These are phyloP conservation scores for Phyllosticta citriasiana DNA, from an alignment of 2,329 filamentous ascomycete species.

Conservation along the genomic window DNA sequence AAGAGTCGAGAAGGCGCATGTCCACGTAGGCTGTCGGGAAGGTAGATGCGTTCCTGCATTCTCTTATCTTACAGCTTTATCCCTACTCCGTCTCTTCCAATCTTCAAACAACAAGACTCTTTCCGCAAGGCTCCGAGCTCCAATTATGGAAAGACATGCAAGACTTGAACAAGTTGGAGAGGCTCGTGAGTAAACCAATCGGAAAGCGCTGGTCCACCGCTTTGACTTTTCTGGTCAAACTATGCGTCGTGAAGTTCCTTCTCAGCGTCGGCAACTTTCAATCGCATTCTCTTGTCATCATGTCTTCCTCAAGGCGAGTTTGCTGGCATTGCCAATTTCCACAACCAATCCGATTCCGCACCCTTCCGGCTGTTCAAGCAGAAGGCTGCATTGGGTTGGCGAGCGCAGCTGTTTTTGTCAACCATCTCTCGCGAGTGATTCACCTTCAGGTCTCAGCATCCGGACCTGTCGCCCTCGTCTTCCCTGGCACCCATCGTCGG, in stretches of 20 bases:
- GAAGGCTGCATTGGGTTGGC: not conserved
- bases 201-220: not conserved
- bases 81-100: not conserved
- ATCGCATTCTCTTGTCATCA: not conserved
- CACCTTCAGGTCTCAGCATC: not conserved
- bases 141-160: not conserved
- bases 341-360: not conserved
- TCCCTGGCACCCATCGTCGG: not conserved
- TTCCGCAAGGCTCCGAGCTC: not conserved
- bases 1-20: too few relatives aligned
- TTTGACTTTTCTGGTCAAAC: not conserved
- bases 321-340: not conserved
- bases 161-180: not conserved
- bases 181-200: not conserved
- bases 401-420: not conserved
- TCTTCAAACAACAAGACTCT: not conserved
- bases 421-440: not conserved
- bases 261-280: not conserved
- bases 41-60: not conserved
- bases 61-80: not conserved
- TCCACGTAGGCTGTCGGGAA: not conserved
- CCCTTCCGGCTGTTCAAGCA: not conserved
- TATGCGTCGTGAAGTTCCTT: not conserved
- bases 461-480: not conserved
- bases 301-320: not conserved